These are phyloP conservation scores for Pseudogymnoascus sp. DNA, from an alignment of 2,329 filamentous ascomycete species.

Conservation along the genomic window DNA sequence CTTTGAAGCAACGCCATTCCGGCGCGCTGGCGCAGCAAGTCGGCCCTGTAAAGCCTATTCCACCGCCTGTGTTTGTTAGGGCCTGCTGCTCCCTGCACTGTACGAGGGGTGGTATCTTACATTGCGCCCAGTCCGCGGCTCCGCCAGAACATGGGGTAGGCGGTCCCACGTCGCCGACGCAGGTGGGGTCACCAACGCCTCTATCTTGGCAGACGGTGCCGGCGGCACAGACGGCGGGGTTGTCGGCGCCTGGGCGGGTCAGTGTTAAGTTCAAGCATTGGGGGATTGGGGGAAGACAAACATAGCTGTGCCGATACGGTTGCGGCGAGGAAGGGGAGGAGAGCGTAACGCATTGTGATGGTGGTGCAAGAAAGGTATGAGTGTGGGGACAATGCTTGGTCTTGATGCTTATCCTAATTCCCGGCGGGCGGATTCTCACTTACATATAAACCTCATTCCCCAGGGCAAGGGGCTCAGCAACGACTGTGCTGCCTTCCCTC, in stretches of 20 bases:
- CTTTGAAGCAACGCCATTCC: neutral
- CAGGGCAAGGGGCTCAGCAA: neutral
- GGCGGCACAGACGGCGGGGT: neutral
- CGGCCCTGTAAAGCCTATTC: neutral
- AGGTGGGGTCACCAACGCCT: neutral
- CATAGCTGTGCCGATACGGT: neutral
- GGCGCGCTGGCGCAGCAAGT: neutral
- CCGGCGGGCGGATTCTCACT: neutral
- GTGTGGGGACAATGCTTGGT: neutral
- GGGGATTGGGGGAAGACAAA: no score
- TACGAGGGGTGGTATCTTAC: neutral
- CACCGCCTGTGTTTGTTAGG: neutral
- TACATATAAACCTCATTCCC: neutral
- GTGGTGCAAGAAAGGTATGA: no score
- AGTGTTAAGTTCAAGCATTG: no score
- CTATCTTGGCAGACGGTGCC: neutral
- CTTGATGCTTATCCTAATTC: neutral
- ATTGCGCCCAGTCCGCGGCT: neutral
- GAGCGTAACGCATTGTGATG: neutral
- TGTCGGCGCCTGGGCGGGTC: neutral
- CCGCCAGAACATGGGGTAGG: neutral
- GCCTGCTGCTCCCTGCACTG: neutral
- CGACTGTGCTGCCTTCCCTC: no score
- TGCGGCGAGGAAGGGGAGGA: neutral
- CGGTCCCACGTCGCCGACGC: constrained; percentile 8